These are phyloP conservation scores for Vinca minor DNA, from an alignment of 257 asterid species.

Conservation along the genomic window DNA sequence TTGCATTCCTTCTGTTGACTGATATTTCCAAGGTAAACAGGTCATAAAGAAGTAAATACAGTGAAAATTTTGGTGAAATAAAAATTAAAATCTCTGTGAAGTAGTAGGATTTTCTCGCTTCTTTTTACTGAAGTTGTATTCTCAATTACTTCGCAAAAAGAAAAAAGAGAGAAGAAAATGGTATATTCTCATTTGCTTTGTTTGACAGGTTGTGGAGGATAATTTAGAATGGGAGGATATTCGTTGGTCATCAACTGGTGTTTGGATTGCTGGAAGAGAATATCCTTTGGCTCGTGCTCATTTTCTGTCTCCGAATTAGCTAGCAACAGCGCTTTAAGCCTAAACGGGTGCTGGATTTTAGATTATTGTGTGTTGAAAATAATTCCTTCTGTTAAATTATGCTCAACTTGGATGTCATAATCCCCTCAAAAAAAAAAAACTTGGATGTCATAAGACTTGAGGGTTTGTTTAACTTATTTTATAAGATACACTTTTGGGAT, in stretches of 20 bases:
- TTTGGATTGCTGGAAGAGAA: constrained; percentile 66
- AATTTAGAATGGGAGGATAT: constrained; percentile 89
- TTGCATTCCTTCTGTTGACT: too few species aligned
- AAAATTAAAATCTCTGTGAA: not conserved
- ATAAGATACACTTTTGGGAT: too few species aligned
- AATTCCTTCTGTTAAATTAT: not conserved
- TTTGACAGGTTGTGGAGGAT: constrained; percentile 68
- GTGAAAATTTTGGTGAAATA: too few species aligned
- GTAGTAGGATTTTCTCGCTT: not conserved
- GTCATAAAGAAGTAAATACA: not conserved
- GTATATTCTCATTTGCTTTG: constrained; percentile 2
- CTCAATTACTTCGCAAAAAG: too few species aligned
- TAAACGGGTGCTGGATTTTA: not conserved
- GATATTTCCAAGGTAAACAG: not conserved
- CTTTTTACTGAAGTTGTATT: constrained; percentile 8
- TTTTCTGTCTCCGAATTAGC: constrained; percentile 48
- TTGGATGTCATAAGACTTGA: too few species aligned
- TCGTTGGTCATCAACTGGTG: constrained; percentile 81
- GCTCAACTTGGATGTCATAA: not conserved
- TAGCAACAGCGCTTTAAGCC: not conserved
- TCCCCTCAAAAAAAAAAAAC: too few species aligned
- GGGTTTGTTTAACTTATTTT: too few species aligned
- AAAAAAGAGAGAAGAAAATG: too few species aligned
- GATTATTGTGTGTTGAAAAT: not conserved
- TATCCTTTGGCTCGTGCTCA: constrained; percentile 82